Evolutionary conservation across 2,329 filamentous ascomycete species (phyloP).

Genomic region (Hymenoscyphus albidus): DNA sequence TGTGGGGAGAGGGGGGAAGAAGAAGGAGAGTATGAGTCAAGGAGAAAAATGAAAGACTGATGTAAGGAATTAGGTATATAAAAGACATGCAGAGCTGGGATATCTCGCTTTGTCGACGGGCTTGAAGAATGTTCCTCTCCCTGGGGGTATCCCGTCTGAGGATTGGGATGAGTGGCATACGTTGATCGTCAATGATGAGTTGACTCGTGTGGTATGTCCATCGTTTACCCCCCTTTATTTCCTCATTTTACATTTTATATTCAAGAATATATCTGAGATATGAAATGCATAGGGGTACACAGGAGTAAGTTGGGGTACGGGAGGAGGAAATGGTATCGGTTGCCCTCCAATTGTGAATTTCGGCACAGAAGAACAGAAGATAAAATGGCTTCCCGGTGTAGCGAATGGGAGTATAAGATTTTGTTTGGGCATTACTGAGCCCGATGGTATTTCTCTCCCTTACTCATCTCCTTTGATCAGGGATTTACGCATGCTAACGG

Average conservation of each 20-base stretch:
- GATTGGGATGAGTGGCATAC: constrained; percentile 56
- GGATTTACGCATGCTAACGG: background rate
- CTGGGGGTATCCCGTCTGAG: constrained; percentile 43
- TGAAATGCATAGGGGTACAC: constrained; percentile 42
- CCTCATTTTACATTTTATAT: background rate
- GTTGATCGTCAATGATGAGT: constrained; percentile 53
- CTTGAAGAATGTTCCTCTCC: constrained; percentile 38
- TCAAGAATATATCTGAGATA: background rate
- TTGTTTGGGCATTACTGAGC: constrained; percentile 63
- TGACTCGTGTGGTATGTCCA: constrained; percentile 41
- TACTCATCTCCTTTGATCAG: background rate
- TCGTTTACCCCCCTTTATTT: background rate
- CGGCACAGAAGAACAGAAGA: constrained; percentile 57
- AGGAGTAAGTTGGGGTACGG: constrained; percentile 55
- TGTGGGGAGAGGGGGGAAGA: background rate
- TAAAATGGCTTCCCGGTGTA: constrained; percentile 54
- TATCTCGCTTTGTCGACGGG: constrained; percentile 37
- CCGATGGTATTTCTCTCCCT: constrained; percentile 42
- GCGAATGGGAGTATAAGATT: constrained; percentile 57
- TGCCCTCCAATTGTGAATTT: constrained; percentile 60
- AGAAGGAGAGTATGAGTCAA: background rate
- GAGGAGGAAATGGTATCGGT: constrained; percentile 59
- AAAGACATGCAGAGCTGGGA: constrained; percentile 32
- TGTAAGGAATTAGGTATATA: constrained; percentile 21
- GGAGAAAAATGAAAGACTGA: background rate